phyloP scores from a whole-genome alignment of 139 green algal genomes.

The Pseudopediastrum boryanum region DNA sequence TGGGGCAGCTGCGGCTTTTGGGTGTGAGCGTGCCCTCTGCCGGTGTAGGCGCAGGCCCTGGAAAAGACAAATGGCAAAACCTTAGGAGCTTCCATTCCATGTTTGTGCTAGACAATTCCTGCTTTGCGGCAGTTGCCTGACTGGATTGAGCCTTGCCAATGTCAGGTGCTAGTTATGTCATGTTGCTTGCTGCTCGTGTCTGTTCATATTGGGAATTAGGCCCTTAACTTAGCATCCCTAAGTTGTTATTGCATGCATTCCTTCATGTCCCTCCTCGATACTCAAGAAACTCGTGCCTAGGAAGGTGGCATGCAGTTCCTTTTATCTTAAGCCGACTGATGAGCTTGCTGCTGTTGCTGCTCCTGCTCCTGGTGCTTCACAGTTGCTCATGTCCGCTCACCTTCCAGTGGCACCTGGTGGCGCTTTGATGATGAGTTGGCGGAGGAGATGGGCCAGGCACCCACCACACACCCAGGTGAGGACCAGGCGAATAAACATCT shows the following conservation, averaged over 20 bases:
- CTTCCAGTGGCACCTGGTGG: constrained; percentile 72
- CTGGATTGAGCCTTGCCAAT: no score
- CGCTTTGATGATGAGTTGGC: constrained; percentile 87
- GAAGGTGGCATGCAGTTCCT: no score
- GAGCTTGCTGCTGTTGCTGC: not conserved
- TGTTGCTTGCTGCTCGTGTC: no score
- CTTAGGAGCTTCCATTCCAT: no score
- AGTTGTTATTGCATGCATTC: no score
- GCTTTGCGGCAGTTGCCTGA: no score
- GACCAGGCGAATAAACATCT: constrained; percentile 50
- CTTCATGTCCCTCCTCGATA: no score
- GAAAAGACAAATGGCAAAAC: not conserved
- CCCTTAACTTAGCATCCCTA: no score
- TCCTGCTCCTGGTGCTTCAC: not conserved
- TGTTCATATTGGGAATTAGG: no score
- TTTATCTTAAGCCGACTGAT: not conserved
- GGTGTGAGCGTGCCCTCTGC: not conserved
- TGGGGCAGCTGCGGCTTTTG: not conserved
- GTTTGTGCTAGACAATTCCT: no score
- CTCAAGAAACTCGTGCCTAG: no score
- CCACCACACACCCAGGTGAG: constrained; percentile 44
- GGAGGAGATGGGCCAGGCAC: constrained; percentile 48
- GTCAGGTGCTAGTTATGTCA: no score
- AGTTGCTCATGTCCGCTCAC: constrained; percentile 53
- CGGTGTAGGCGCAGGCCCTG: not conserved